Percentiles rank a stretch among this genome's conserved stretches.
phyloP scores from a whole-genome alignment of 2,329 filamentous ascomycete species.

The Nigrospora sphaerica region DNA sequence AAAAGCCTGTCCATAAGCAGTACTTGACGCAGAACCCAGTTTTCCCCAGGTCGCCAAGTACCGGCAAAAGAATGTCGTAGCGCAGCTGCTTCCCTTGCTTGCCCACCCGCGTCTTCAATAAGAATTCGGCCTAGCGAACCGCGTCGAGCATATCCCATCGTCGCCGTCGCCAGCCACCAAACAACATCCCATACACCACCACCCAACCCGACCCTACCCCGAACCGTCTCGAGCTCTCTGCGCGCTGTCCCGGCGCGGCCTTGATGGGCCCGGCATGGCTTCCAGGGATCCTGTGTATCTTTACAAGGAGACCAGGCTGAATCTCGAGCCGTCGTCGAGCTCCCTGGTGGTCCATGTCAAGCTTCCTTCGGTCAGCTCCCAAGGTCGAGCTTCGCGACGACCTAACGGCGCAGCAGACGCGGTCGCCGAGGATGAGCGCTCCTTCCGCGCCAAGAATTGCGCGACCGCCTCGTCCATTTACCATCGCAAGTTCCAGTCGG shows the following conservation, averaged over 20 bases:
- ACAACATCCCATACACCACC: not conserved
- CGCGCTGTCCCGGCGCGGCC: conserved; percentile 8
- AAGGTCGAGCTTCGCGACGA: conserved; percentile 35
- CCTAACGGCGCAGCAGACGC: conserved; percentile 26
- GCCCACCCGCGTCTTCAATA: too few relatives aligned
- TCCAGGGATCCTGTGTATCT: conserved; percentile 55
- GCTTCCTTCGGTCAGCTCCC: conserved; percentile 48
- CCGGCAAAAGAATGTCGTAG: too few relatives aligned
- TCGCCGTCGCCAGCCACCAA: not conserved
- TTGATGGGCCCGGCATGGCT: conserved; percentile 64
- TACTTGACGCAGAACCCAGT: too few relatives aligned
- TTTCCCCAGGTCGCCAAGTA: too few relatives aligned
- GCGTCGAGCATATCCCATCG: not conserved
- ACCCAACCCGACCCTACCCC: not conserved
- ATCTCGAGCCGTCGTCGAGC: conserved; percentile 65
- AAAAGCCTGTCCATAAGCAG: too few relatives aligned
- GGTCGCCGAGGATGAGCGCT: conserved; percentile 59
- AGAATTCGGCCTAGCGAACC: not conserved
- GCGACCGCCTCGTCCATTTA: conserved; percentile 77
- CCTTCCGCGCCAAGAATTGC: conserved; percentile 66
- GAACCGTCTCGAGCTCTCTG: not conserved
- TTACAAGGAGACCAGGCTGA: conserved; percentile 83
- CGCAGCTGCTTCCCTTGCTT: too few relatives aligned
- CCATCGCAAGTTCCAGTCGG: conserved; percentile 68
- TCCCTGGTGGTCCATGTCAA: conserved; percentile 65